A percentile compares a stretch with the other conserved stretches of the same genome.
These are phyloP conservation scores for Umbilicaria muhlenbergii DNA, from an alignment of 495 filamentous ascomycete genomes.

Conservation along the genomic window DNA sequence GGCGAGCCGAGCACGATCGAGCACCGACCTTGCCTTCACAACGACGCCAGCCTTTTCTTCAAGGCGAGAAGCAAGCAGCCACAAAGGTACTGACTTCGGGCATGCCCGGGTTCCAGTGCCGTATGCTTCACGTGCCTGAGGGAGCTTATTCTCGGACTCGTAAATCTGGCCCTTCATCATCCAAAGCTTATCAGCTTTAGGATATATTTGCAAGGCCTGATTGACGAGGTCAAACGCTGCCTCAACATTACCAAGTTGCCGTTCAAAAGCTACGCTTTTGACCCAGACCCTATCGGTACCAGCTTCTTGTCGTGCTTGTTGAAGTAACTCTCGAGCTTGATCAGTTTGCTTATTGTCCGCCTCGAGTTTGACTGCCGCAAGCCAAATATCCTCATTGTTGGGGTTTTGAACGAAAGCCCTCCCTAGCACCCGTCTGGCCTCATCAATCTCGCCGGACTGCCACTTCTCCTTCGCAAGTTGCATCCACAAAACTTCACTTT, in stretches of 20 bases:
- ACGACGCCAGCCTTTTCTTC: slow-evolving; percentile 74
- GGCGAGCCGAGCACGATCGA: slow-evolving; percentile 77
- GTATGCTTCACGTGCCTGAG: slow-evolving; percentile 85
- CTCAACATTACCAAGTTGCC: slow-evolving; percentile 62
- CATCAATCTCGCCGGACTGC: slow-evolving; percentile 71
- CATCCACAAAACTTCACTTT: slow-evolving; percentile 86
- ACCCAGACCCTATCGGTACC: slow-evolving; percentile 95
- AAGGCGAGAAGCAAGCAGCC: slow-evolving; percentile 72
- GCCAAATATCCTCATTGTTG: slow-evolving; percentile 93
- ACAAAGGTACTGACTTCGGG: slow-evolving; percentile 67
- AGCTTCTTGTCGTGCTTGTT: slow-evolving; percentile 66
- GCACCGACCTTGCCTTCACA: slow-evolving; percentile 81
- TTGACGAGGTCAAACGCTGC: slow-evolving; percentile 74
- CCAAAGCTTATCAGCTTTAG: slow-evolving; percentile 76
- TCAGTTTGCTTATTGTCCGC: slow-evolving; percentile 69
- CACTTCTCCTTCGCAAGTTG: slow-evolving; percentile 89
- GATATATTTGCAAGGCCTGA: slow-evolving; percentile 77
- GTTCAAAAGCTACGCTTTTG: slow-evolving; percentile 83
- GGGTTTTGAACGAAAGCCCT: slow-evolving; percentile 85
- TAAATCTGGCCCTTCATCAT: slow-evolving; percentile 99
- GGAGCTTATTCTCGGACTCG: slow-evolving; percentile 56
- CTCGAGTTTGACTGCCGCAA: slow-evolving; percentile 88
- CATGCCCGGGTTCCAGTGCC: slow-evolving; percentile 76
- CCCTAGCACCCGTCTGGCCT: slow-evolving; percentile 66
- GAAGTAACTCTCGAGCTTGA: slow-evolving; percentile 65